These are phyloP conservation scores for Cladosporium oxysporum DNA, from an alignment of 2,329 filamentous ascomycete species.

Conservation along the genomic window DNA sequence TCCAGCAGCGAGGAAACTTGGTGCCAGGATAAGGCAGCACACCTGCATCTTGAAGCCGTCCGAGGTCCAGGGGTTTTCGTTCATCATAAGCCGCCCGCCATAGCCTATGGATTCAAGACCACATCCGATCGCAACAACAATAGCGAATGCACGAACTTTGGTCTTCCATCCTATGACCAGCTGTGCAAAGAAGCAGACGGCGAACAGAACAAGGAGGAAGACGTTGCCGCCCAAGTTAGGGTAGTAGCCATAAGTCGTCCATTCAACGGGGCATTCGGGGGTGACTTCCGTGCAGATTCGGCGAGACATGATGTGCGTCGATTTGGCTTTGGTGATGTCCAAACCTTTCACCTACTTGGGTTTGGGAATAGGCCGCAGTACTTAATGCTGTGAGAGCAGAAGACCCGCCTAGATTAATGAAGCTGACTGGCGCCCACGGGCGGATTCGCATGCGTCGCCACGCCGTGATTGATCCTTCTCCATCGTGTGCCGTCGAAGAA, in stretches of 20 bases:
- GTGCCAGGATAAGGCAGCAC: conserved; percentile 57
- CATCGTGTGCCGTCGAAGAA: conserved; percentile 11
- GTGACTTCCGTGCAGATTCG: conserved; percentile 33
- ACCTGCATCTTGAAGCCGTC: conserved; percentile 53
- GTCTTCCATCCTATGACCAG: conserved; percentile 38
- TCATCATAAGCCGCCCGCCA: conserved; percentile 55
- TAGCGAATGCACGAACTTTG: conserved; percentile 43
- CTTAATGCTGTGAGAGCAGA: conserved; percentile 5
- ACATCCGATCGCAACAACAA: conserved; percentile 43
- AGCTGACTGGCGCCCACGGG: conserved; percentile 5
- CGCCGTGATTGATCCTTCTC: conserved; percentile 7
- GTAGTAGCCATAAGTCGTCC: conserved; percentile 44
- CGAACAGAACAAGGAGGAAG: conserved; percentile 43
- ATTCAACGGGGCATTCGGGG: conserved; percentile 38
- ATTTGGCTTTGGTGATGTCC: not conserved
- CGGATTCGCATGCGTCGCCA: conserved; percentile 12
- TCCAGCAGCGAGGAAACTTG: conserved; percentile 48
- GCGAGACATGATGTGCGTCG: conserved; percentile 20
- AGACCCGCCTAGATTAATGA: not conserved
- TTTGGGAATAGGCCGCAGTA: not conserved
- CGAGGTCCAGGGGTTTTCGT: conserved; percentile 52
- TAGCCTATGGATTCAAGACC: conserved; percentile 57
- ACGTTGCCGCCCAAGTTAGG: conserved; percentile 42
- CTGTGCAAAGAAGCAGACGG: conserved; percentile 39
- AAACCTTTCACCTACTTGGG: conserved; percentile 11